Base-by-base conservation (phyloP, 2,329 filamentous ascomycete species). In the Aspergillus terreus region DNA sequence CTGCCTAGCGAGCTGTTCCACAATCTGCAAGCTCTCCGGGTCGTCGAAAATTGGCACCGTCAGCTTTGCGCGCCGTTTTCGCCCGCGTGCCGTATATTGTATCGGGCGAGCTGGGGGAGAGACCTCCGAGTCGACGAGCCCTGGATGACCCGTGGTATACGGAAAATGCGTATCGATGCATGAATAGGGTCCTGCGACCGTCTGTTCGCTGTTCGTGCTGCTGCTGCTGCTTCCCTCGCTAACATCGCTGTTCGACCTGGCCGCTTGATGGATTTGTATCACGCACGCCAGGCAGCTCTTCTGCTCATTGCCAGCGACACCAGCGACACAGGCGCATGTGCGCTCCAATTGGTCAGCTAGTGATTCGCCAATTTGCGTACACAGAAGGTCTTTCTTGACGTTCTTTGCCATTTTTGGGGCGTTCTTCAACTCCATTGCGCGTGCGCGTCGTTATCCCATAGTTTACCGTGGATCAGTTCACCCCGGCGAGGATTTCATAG, bases 1-100 rank as follows among this genome's bases (percentile, higher is more conserved):
- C 10, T 58, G 55, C 4, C 57, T 58, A 2, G 70, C 63, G 1
- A 75, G 61, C 11, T 17, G 17, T 17, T 43, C 44, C 6, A 51
- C 19, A 6, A 47, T 33, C 6, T 36, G 36, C 10, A 30, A 21
- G 17, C 25, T 45, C 1, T 23, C 12, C 12, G 21, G 6, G 25
- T 45, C 43, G 27, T n/a, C 14, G 35, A 38, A 38, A 4, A 17
- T 38, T 3, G 35, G 35, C 6, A 38, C 15, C 1, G 14, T n/a
- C 14, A 15, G 35, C 5, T 38, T 38, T 9, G 11, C 0, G 7
- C 10, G 23, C 23, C 9, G 2, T 19, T 21, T 11, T 33, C 25
- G 44, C 6, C 14, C 19, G 11, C 7, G 7, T 19, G 11, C 4
- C 32, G 21, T 48, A 9, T 17, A 33, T 30, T 48, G 23, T n/a